Conservation (phyloP, 1,284 basidiomycete species). For the Microbotryomycetes sp. region DNA sequence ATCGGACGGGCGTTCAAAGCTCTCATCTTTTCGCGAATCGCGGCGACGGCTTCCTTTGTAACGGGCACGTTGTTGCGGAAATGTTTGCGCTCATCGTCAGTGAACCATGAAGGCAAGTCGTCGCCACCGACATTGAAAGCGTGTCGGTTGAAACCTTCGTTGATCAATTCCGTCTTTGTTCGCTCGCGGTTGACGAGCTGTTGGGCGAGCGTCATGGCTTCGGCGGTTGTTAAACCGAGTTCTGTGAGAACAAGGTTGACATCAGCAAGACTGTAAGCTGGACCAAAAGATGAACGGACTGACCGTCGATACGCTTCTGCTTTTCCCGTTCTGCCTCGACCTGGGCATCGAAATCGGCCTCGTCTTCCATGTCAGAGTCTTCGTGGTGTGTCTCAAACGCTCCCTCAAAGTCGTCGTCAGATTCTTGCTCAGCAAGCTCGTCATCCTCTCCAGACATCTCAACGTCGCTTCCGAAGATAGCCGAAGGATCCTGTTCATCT, state of each 20-base stretch:
- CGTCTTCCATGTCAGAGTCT: conserved; percentile 61
- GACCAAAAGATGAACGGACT: conserved; percentile 32
- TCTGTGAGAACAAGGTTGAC: conserved; percentile 47
- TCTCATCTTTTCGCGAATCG: conserved; percentile 80
- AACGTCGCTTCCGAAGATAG: neutral
- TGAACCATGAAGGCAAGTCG: conserved; percentile 88
- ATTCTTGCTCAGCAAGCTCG: conserved; percentile 44
- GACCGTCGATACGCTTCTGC: conserved; percentile 58
- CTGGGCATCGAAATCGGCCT: conserved; percentile 49
- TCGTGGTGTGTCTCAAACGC: conserved; percentile 58
- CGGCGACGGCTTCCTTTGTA: conserved; percentile 88
- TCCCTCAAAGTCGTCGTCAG: conserved; percentile 60
- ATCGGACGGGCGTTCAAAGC: conserved; percentile 95
- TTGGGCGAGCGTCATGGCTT: conserved; percentile 87
- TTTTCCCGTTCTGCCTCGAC: conserved; percentile 59
- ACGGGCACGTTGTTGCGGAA: conserved; percentile 94
- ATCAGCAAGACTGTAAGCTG: neutral
- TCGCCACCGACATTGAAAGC: conserved; percentile 65
- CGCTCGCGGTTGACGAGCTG: conserved; percentile 85
- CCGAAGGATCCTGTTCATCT: conserved; percentile 30
- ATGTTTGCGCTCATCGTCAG: conserved; percentile 89
- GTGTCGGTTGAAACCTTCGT: conserved; percentile 93
- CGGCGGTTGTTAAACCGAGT: conserved; percentile 77
- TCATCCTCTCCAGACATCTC: conserved; percentile 1
- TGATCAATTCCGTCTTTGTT: conserved; percentile 80